These are phyloP conservation scores for Coemansia sp. DNA, from an alignment of 192 early-diverging fungal genomes.

Conservation along the genomic window DNA sequence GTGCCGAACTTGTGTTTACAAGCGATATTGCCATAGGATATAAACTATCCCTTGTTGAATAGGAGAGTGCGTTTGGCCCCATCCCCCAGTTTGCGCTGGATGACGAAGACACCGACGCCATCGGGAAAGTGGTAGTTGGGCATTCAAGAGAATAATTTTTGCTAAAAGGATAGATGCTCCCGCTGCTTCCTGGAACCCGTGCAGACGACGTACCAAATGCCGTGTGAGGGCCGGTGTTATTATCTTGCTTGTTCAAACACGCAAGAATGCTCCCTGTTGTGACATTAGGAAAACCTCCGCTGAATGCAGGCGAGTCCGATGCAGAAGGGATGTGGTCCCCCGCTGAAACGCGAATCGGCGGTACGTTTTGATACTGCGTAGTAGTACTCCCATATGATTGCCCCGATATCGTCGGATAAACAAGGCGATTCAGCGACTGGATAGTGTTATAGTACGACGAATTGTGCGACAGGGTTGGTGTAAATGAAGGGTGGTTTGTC, in stretches of 20 bases:
- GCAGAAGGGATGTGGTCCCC: neutral
- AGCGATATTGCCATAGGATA: constrained; percentile 45
- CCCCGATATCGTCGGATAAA: constrained; percentile 16
- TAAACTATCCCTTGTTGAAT: constrained; percentile 17
- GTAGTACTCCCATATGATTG: neutral
- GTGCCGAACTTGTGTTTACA: neutral
- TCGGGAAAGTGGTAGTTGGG: constrained; percentile 4
- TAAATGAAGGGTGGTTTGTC: constrained; percentile 14
- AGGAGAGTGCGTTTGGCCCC: constrained; percentile 8
- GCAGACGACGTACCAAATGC: constrained; percentile 14
- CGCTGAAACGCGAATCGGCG: neutral
- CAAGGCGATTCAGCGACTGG: constrained; percentile 36
- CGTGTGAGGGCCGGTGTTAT: neutral
- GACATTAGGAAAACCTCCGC: constrained; percentile 9
- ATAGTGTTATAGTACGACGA: constrained; percentile 36
- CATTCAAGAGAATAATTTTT: constrained; percentile 32
- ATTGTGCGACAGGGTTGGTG: constrained; percentile 21
- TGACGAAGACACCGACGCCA: constrained; percentile 7
- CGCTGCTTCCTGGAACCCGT: neutral
- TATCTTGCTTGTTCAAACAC: neutral
- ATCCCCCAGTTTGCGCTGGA: constrained; percentile 20
- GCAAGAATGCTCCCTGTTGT: neutral
- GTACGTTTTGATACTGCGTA: constrained; percentile 7
- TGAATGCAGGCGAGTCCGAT: constrained; percentile 13
- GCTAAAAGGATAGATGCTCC: constrained; percentile 11